Evolutionary conservation across 352 stramenopile species (phyloP).

Genomic region (Globisporangium paroecandrum): DNA sequence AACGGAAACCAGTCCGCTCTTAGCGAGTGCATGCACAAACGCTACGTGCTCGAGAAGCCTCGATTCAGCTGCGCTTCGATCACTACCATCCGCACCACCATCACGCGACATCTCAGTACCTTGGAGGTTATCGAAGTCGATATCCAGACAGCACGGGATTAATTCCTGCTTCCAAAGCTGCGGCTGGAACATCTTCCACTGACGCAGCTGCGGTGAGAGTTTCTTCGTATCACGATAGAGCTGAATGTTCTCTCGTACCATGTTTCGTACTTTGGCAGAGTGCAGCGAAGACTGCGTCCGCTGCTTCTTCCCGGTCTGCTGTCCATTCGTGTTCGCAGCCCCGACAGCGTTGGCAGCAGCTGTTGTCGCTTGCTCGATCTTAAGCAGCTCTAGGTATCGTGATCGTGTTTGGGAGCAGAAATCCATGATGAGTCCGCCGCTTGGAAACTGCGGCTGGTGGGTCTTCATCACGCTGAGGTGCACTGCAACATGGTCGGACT

Average conservation of each 20-base stretch:
- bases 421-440: conserved; percentile 28
- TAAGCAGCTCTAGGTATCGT: conserved; percentile 20
- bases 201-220: conserved; percentile 25
- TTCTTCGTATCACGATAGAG: conserved; percentile 17
- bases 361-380: conserved; percentile 18
- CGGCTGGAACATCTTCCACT: conserved; percentile 35
- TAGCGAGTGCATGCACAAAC: conserved; percentile 29
- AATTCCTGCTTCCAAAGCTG: conserved; percentile 34
- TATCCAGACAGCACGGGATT: conserved; percentile 33
- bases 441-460: conserved; percentile 24
- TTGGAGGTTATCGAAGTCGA: conserved; percentile 15
- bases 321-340: not conserved
- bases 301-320: not conserved
- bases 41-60: conserved; percentile 17
- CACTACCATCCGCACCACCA: not conserved
- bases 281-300: not conserved
- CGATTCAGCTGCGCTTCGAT: not conserved
- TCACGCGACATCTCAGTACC: not conserved
- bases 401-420: conserved; percentile 31
- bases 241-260: conserved; percentile 28
- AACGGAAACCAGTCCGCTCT: conserved; percentile 18
- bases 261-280: conserved; percentile 15
- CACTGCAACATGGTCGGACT: conserved; percentile 22
- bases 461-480: conserved; percentile 40
- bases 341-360: not conserved